These are phyloP conservation scores for Epichloe gansuensis DNA, from an alignment of 2,329 filamentous ascomycete species.

Conservation along the genomic window DNA sequence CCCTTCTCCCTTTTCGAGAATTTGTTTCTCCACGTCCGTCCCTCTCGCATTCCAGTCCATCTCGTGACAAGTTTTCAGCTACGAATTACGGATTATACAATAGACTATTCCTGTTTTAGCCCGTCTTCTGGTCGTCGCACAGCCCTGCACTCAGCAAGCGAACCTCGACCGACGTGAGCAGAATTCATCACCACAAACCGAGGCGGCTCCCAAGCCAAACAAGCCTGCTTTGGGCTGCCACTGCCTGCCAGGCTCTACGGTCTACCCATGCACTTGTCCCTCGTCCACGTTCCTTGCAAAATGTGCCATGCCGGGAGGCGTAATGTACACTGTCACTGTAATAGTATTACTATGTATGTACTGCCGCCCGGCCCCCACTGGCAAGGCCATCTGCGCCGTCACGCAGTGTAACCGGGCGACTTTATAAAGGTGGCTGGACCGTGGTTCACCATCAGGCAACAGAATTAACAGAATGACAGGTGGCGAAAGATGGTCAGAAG, in stretches of 20 bases:
- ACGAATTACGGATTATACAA: too few relatives aligned
- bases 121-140: not conserved
- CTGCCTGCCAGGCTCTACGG: too few relatives aligned
- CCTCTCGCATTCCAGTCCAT: too few relatives aligned
- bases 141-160: not conserved
- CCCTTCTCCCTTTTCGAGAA: too few relatives aligned
- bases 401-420: not conserved
- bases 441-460: constrained; percentile 8
- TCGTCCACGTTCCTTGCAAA: not conserved
- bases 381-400: not conserved
- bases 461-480: constrained; percentile 4
- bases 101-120: not conserved
- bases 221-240: too few relatives aligned
- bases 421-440: constrained; percentile 4
- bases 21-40: too few relatives aligned
- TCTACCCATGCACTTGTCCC: not conserved
- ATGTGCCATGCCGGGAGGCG: constrained; percentile 1
- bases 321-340: not conserved
- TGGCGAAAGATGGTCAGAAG: constrained; percentile 2
- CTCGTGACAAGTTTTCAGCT: too few relatives aligned
- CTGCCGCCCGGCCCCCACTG: not conserved
- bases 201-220: too few relatives aligned
- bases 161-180: too few relatives aligned
- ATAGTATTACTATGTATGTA: too few relatives aligned
- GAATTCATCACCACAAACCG: too few relatives aligned